phyloP scores from a whole-genome alignment of 2,329 filamentous ascomycete genomes.

The Paraphaeosphaeria sporulosa region DNA sequence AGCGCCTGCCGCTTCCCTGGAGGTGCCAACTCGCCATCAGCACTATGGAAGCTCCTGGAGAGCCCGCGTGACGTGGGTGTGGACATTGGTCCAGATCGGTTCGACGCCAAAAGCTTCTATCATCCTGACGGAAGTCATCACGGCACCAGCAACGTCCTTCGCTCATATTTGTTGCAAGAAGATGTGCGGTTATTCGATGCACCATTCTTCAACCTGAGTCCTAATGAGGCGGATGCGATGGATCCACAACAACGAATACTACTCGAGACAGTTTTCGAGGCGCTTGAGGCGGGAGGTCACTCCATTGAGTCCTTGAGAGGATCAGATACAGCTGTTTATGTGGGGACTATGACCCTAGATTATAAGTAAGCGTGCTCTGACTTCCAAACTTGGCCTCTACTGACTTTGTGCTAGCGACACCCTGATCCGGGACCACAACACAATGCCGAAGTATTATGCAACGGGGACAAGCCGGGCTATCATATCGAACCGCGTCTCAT shows the following conservation, averaged over 20 bases:
- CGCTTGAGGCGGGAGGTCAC: slow-evolving; percentile 41
- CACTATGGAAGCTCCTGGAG: slow-evolving; percentile 19
- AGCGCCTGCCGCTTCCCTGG: slow-evolving; percentile 48
- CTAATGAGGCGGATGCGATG: neutral
- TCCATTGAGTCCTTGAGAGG: slow-evolving; percentile 21
- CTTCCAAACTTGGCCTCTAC: slow-evolving; percentile 28
- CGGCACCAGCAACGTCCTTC: slow-evolving; percentile 22
- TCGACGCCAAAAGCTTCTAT: neutral
- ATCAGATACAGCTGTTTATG: neutral
- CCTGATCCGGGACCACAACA: slow-evolving; percentile 1
- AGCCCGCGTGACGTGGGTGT: slow-evolving; percentile 27
- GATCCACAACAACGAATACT: slow-evolving; percentile 38
- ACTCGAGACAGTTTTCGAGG: slow-evolving; percentile 40
- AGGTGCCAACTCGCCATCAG: slow-evolving; percentile 21
- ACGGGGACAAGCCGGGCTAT: slow-evolving; percentile 22
- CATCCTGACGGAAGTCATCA: neutral
- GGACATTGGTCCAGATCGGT: neutral
- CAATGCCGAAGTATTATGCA: neutral
- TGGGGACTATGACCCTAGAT: slow-evolving; percentile 4
- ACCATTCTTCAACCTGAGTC: neutral
- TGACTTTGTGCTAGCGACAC: slow-evolving; percentile 26
- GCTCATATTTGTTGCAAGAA: neutral
- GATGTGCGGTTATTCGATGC: neutral
- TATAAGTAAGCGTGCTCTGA: neutral
- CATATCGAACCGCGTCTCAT: slow-evolving; percentile 45